Base-by-base conservation (phyloP, 2,329 filamentous ascomycete species). In the Hymenoscyphus linearis region DNA sequence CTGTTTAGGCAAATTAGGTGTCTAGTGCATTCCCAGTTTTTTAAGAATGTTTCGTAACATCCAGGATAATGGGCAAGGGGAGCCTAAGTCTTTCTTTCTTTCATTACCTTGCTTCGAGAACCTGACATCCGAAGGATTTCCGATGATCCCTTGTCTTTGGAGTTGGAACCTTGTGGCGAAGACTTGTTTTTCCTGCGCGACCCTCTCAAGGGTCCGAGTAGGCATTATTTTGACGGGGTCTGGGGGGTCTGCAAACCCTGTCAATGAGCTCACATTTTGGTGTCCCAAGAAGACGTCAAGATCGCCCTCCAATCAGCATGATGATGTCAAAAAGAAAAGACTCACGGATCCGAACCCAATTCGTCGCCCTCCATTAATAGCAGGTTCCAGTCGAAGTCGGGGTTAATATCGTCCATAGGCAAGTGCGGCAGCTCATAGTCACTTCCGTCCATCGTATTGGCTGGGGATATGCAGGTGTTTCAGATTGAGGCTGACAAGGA, bases 21-120 rank as follows among this genome's bases (percentile, higher is more conserved):
- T 16, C 61, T 55, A 25, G 53, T 14, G 2, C 65, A 53, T n/a
- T 66, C 60, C 31, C 52, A 66, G 1, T 55, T 52, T 27, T 61
- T 55, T 27, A 59, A 56, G 22, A 66, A 66, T 2, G 56, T 66
- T 3, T 31, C n/a, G 2, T 54, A 44, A n/a, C 64, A 66, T 1
- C 55, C 62, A 2, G 44, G 4, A 25, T 60, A 26, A 13, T 36
- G 18, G n/a, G n/a, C n/a, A 62, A 65, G 16, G 13, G 36, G n/a
- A 65, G 36, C 57, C 64, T 61, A 3, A 40, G 9, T 55, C 12
- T 35, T 2, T 25, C 25, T 27, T 31, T 12, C 50, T 26, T 26
- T 22, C 16, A 5, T 25, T 7, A 14, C 25, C 13, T 22, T 55
- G 3, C 9, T 22, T 18, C 27, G 52, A 18, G 47, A 26, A 26